Evolutionary conservation across 1,139 yeast species (phyloP), one percentile per base, ranked within the genome.

Genomic region (Saccharomyces hybrid): DNA sequence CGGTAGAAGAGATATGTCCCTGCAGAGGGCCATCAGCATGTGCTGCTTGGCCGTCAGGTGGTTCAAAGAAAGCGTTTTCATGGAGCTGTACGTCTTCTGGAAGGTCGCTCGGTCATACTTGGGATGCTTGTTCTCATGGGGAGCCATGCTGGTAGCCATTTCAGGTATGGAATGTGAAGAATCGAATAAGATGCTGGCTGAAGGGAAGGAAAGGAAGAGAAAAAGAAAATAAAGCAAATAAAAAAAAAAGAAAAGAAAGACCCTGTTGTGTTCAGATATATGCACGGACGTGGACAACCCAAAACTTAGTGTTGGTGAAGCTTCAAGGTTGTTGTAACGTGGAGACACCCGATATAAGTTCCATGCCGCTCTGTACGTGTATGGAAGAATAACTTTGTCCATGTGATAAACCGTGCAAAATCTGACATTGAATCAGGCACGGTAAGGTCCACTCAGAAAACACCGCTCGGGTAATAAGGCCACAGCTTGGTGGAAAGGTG

Each of bases 11-110:
- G 95, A 86, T 26, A 88, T 72, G 63, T 87, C 95, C 57, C 95
- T 74, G 62, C 89, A 83, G 26, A 81, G 71, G 0, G 93, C 88
- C 58, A 90, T 76, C 8, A 87, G 78, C 60, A 87, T 79, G 65
- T 88, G 95, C 62, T 88, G 91, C 57, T 83, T 76, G 1, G 95
- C 88, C 61, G 84, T 85, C 56, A 88, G 74, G 54, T 67, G 69
- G 41, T 63, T 62, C 47, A 69, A 52, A 5, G 70, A 65, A 16
- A 69, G 53, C 23, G 66, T 61, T 54, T 67, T 65, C 41, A 68
- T 59, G 3, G 70, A 64, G 28, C 56, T 55, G 46, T 63, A 64
- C 34, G 64, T 59, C 42, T 57, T 57, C 30, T 48, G 53, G 6
- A 51, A 47, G n/a, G 59, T 47, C 49, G 44, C 25, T 38, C 44